These are phyloP conservation scores for Spinellus fusiger DNA, from an alignment of 192 early-diverging fungal genomes.

Conservation along the genomic window DNA sequence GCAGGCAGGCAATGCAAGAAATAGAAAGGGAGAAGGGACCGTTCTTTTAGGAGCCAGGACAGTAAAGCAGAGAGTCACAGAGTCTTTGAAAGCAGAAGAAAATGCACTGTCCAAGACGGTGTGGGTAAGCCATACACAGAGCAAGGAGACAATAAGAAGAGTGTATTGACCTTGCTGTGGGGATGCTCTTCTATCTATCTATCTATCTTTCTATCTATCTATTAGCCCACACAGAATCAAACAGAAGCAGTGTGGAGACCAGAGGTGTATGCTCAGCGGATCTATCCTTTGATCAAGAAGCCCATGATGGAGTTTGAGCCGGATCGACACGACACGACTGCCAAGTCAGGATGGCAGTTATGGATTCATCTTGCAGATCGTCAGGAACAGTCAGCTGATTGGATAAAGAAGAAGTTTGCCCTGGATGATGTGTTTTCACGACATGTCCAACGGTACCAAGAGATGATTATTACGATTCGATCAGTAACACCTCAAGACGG, in stretches of 20 bases:
- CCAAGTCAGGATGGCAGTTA: slow-evolving; percentile 5
- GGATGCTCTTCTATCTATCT: no score
- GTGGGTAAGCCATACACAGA: no score
- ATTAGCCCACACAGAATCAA: neutral
- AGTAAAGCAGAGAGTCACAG: neutral
- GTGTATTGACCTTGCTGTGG: no score
- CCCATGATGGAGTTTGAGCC: neutral
- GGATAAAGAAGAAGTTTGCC: slow-evolving; percentile 16
- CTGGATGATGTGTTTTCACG: neutral
- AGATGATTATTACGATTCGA: neutral
- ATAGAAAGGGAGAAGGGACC: neutral
- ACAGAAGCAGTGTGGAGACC: neutral
- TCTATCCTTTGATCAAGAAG: slow-evolving; percentile 4
- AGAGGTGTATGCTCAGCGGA: neutral
- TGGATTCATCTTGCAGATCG: slow-evolving; percentile 2
- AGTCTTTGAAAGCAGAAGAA: neutral
- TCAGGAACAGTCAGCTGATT: neutral
- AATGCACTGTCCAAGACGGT: neutral
- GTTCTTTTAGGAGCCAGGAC: neutral
- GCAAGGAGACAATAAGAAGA: neutral
- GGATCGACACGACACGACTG: neutral
- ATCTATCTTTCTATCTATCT: no score
- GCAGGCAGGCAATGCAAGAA: neutral
- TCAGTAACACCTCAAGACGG: neutral
- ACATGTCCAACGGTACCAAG: neutral